Conservation (phyloP, 148 eudicot genomes). For the Chenopodium album region DNA sequence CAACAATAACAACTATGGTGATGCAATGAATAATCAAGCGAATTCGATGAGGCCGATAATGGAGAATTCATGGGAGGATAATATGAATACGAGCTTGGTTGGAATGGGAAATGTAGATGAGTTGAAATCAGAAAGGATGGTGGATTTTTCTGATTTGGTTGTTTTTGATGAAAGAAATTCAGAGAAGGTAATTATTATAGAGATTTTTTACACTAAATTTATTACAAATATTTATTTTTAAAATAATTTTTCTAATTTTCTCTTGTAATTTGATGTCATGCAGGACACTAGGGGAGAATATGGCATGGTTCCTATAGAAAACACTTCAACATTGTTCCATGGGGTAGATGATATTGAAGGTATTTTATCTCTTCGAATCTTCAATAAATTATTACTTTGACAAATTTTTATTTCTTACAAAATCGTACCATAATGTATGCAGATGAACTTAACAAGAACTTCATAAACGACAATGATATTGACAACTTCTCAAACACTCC, state of each 20-base stretch:
- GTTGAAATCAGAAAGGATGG: constrained; percentile 43
- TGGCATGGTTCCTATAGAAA: constrained; percentile 52
- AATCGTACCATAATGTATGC: neutral
- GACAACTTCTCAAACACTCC: constrained; percentile 59
- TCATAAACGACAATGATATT: constrained; percentile 37
- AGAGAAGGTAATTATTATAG: constrained; percentile 46
- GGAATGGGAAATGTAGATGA: constrained; percentile 38
- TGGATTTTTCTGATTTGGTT: constrained; percentile 68
- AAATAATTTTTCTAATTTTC: neutral
- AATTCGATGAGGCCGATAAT: constrained; percentile 31
- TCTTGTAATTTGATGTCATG: constrained; percentile 5
- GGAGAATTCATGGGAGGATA: constrained; percentile 34
- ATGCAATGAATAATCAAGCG: constrained; percentile 1
- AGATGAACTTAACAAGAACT: constrained; percentile 40
- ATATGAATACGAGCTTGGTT: constrained; percentile 28
- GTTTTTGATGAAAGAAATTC: constrained; percentile 53
- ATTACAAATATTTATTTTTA: no score
- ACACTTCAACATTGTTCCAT: constrained; percentile 38
- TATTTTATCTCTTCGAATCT: neutral
- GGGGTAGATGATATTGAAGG: constrained; percentile 44
- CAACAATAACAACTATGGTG: neutral
- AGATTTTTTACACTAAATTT: no score
- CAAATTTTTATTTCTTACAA: neutral
- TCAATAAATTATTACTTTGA: neutral
- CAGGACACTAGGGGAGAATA: constrained; percentile 46